Base-by-base conservation (phyloP, 2,329 filamentous ascomycete genomes). In the Pseudocercospora pini-densiflorae region DNA sequence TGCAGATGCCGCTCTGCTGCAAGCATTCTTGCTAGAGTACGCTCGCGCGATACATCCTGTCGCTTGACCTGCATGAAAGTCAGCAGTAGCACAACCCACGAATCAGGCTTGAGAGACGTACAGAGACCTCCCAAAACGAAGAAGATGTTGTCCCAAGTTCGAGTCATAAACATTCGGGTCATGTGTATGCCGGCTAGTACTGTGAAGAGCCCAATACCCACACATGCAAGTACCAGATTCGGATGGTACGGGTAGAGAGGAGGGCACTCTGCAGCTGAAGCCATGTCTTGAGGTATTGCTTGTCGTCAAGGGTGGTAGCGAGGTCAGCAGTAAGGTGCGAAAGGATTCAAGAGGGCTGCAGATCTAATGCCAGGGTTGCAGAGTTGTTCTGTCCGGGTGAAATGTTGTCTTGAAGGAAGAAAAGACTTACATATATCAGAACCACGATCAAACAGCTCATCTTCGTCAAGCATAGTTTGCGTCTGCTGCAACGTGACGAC, bases 91-190 rank as follows among this genome's bases (percentile, higher is more conserved):
- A 53, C 10, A 43, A 21, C 2, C 16, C 16, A 27, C 19, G 45
- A 19, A 21, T 19, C 10, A n/a, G n/a, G 31, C 29, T 31, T 31
- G 29, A 45, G n/a, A 36, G n/a, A 36, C 58, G 40, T 61, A 47
- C 62, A 68, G 10, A 19, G 29, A 27, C 59, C 65, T 12, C 65
- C 62, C 6, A 68, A 33, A 16, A 65, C 59, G 29, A 68, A 59
- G 36, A 62, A 68, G 10, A 54, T 29, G 31, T 68, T 62, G 24
- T 62, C 62, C 62, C 59, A 64, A 1, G 55, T 59, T 8, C 47
- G 53, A 19, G 53, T 64, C 31, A 10, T 40, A 4, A 65, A 21
- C 45, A 62, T 64, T 49, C 59, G 53, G 16, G 33, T 16, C 2
- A 36, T 40, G 12, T 64, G 59, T 1, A 49, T 23, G 5, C 59